phyloP scores from a whole-genome alignment of 371 early-diverging fungal species.

The Sporodiniella umbellata region DNA sequence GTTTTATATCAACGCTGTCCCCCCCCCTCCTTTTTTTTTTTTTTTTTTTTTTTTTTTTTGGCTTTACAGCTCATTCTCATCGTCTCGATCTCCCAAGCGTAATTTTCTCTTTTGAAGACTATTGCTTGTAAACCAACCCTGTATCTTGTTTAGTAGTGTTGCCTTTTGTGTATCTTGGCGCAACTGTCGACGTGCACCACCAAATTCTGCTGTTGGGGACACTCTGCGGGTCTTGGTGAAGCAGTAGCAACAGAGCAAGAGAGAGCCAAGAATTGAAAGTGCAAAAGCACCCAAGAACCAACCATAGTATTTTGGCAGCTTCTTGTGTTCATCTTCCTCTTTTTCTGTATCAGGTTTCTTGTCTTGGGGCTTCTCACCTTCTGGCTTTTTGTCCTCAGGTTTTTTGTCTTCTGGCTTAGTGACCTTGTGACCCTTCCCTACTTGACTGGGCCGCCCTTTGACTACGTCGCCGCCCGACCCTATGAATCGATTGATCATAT shows the following conservation, averaged over 20 bases:
- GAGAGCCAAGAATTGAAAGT: constrained; percentile 24
- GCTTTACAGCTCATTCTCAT: constrained; percentile 49
- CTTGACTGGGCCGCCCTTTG: constrained; percentile 27
- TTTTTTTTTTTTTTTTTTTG: no score
- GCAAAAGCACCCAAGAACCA: constrained; percentile 33
- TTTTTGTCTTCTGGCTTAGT: background rate
- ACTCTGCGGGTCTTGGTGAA: constrained; percentile 9
- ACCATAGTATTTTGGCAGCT: constrained; percentile 5
- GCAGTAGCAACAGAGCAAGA: constrained; percentile 31
- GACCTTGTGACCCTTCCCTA: constrained; percentile 23
- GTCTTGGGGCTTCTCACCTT: background rate
- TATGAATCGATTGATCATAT: constrained; percentile 77
- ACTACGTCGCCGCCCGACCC: constrained; percentile 45
- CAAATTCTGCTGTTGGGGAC: constrained; percentile 17
- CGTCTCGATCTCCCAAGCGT: constrained; percentile 40
- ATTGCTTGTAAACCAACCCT: background rate
- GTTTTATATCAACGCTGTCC: background rate
- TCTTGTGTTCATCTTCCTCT: background rate
- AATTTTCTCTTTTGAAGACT: constrained; percentile 13
- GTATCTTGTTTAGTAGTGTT: background rate
- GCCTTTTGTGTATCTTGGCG: constrained; percentile 9
- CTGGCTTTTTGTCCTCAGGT: background rate
- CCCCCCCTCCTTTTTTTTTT: no score
- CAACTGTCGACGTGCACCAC: constrained; percentile 16
- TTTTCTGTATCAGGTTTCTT: background rate